Evolutionary conservation across 75 land plant genomes (phyloP).

Genomic region (Chamaecyparis obtusa): DNA sequence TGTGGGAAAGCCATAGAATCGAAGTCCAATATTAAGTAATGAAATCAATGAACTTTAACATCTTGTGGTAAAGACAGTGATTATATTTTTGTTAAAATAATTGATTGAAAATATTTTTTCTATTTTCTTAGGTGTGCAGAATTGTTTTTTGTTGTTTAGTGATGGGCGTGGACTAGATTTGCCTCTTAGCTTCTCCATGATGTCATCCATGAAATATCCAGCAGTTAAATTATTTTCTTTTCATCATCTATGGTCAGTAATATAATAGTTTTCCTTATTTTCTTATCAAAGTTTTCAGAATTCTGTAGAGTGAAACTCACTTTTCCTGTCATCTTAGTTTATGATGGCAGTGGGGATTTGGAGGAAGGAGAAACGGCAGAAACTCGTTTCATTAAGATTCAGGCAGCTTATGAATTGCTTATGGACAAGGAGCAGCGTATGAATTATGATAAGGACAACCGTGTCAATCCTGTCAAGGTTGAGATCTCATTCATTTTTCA

Average conservation of each 20-base stretch:
- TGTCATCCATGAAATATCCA: neutral
- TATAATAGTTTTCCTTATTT: neutral
- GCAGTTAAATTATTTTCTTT: neutral
- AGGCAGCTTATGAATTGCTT: slow-evolving; percentile 98
- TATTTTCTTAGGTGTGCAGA: neutral
- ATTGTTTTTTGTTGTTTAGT: neutral
- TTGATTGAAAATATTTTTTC: neutral
- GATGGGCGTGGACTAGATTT: neutral
- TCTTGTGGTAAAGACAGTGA: neutral
- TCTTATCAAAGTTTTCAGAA: neutral
- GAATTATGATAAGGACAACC: slow-evolving; percentile 78
- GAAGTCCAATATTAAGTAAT: neutral
- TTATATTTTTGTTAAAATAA: neutral
- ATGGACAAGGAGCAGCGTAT: slow-evolving; percentile 71
- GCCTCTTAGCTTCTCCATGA: neutral
- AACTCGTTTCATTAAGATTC: slow-evolving; percentile 90
- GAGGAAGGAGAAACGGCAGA: slow-evolving; percentile 95
- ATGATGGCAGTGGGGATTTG: slow-evolving; percentile 85
- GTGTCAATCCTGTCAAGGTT: slow-evolving; percentile 93
- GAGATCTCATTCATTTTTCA: neutral
- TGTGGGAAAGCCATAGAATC: neutral
- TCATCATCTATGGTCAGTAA: neutral
- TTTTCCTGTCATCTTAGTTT: slow-evolving; percentile 43
- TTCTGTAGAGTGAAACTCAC: neutral
- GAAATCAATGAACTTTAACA: neutral